Evolutionary conservation across 108 stramenopile genomes (phyloP).

Genomic region (Cyclostephanos invisitatus): DNA sequence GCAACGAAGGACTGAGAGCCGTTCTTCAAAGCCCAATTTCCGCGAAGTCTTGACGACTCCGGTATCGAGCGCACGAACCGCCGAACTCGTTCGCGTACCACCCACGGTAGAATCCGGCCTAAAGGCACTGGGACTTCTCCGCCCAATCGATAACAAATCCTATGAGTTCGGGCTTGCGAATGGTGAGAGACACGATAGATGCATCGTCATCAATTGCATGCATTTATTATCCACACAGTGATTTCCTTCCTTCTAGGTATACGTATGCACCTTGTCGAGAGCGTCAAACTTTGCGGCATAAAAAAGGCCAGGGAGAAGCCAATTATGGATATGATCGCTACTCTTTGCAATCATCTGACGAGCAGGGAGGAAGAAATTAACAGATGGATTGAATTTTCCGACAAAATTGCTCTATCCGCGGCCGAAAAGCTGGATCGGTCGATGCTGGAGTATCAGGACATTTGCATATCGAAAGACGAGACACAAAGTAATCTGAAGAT

Average conservation of each 20-base stretch:
- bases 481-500: background rate
- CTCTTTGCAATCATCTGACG: slow-evolving; percentile 33
- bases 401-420: slow-evolving; percentile 13
- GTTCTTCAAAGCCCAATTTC: background rate
- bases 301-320: slow-evolving; percentile 34
- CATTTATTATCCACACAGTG: too few relatives aligned
- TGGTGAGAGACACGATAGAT: background rate
- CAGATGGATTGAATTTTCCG: slow-evolving; percentile 29
- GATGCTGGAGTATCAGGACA: slow-evolving; percentile 12
- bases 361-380: slow-evolving; percentile 21
- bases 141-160: slow-evolving; percentile 10
- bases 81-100: background rate
- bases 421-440: slow-evolving; percentile 21
- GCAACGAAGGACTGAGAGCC: background rate
- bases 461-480: slow-evolving; percentile 2
- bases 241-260: background rate
- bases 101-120: slow-evolving; percentile 18
- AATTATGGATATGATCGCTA: slow-evolving; percentile 26
- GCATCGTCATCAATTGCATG: background rate
- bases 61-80: background rate
- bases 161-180: slow-evolving; percentile 9
- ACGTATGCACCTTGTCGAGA: slow-evolving; percentile 24
- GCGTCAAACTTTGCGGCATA: slow-evolving; percentile 20
- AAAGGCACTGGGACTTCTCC: slow-evolving; percentile 9
- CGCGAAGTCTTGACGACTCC: background rate